phyloP scores from a whole-genome alignment of 164 flowering plant genomes.

The Dillenia turbinata region DNA sequence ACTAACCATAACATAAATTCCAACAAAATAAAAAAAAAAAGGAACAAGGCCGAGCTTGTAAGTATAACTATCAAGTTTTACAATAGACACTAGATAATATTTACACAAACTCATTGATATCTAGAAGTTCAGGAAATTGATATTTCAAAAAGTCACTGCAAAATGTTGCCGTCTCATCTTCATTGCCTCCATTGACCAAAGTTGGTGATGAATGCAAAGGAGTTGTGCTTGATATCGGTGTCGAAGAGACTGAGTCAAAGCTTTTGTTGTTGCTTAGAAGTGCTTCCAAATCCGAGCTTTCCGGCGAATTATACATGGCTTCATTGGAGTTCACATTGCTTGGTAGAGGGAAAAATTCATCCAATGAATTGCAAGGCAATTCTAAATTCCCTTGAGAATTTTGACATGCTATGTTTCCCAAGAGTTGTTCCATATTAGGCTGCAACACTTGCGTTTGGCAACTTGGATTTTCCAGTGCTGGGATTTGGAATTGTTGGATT shows the following conservation, averaged over 20 bases:
- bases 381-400: background rate
- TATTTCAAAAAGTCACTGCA: no score
- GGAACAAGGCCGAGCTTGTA: no score
- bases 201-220: conserved; percentile 12
- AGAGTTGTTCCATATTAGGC: background rate
- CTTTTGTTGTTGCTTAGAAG: conserved; percentile 1
- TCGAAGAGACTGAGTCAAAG: conserved; percentile 17
- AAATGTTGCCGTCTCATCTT: no score
- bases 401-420: background rate
- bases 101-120: conserved; percentile 7
- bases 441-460: background rate
- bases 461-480: background rate
- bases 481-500: conserved; percentile 4
- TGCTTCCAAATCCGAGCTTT: conserved; percentile 4
- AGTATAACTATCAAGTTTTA: no score
- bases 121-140: no score
- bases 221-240: conserved; percentile 11
- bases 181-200: background rate
- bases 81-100: background rate
- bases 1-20: no score
- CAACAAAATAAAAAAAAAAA: no score
- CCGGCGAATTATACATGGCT: background rate
- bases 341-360: no score
- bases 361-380: no score
- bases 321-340: no score